Evolutionary conservation across 108 stramenopile genomes (phyloP).

Genomic region (Conticribra weissflogii): DNA sequence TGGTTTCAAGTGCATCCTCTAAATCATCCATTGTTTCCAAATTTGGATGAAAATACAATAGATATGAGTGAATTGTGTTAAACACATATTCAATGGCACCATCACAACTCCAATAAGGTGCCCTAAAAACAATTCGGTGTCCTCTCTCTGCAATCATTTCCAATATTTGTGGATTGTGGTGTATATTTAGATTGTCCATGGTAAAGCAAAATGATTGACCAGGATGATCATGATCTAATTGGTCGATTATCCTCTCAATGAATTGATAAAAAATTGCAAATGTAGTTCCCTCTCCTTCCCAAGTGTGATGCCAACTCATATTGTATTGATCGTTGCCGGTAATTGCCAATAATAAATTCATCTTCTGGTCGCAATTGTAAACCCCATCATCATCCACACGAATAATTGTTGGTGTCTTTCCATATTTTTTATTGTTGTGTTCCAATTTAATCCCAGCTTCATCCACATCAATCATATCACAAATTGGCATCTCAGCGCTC

Average conservation of each 20-base stretch:
- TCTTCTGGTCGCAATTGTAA: slow-evolving; percentile 17
- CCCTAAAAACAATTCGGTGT: slow-evolving; percentile 31
- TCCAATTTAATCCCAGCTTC: slow-evolving; percentile 23
- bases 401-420: slow-evolving; percentile 3
- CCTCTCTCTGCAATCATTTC: slow-evolving; percentile 19
- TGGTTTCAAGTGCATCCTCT: no score
- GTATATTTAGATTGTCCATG: slow-evolving; percentile 37
- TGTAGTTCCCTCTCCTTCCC: slow-evolving; percentile 16
- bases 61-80: slow-evolving; percentile 26
- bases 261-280: slow-evolving; percentile 20
- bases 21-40: slow-evolving; percentile 11
- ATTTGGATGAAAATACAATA: neutral
- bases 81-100: slow-evolving; percentile 43
- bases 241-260: slow-evolving; percentile 15
- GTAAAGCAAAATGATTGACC: slow-evolving; percentile 20
- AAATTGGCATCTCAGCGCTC: neutral
- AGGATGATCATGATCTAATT: neutral
- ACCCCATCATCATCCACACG: slow-evolving; percentile 2
- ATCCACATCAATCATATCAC: slow-evolving; percentile 22
- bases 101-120: slow-evolving; percentile 38
- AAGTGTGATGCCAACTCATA: slow-evolving; percentile 16
- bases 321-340: slow-evolving; percentile 6
- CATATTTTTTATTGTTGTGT: slow-evolving; percentile 4
- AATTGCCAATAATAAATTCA: slow-evolving; percentile 28
- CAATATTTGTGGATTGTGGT: slow-evolving; percentile 21